Evolutionary conservation across 108 stramenopile species (phyloP).

Genomic region (Bacterosira constricta): DNA sequence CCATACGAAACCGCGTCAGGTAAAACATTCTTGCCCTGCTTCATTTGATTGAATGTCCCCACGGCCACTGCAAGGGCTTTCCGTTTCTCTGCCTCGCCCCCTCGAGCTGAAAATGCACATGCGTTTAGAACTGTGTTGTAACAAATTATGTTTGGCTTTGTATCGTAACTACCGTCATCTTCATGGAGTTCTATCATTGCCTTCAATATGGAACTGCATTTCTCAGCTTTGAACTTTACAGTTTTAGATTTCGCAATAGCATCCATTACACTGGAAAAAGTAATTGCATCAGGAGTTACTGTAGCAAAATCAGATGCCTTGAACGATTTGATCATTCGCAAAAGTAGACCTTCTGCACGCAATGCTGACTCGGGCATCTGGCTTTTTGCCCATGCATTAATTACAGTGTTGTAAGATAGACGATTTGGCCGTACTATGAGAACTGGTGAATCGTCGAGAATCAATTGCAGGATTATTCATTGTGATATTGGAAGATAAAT

Average conservation of each 20-base stretch:
- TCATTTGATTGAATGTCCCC: conserved; percentile 43
- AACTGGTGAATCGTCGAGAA: conserved; percentile 22
- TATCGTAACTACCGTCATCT: conserved; percentile 19
- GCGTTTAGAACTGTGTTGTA: conserved; percentile 78
- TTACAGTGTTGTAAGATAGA: conserved; percentile 64
- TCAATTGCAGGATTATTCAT: not conserved
- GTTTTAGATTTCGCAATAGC: conserved; percentile 67
- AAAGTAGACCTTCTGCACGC: conserved; percentile 54
- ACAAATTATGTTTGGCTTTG: conserved; percentile 55
- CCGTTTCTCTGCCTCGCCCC: conserved; percentile 45
- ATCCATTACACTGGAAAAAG: conserved; percentile 66
- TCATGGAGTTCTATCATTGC: conserved; percentile 50
- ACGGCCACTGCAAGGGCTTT: conserved; percentile 62
- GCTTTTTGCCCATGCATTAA: conserved; percentile 65
- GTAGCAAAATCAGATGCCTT: conserved; percentile 40
- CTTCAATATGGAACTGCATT: conserved; percentile 47
- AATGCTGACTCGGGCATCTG: conserved; percentile 38
- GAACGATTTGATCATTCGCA: conserved; percentile 55
- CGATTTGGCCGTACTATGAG: conserved; percentile 57
- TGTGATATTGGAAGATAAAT: not conserved
- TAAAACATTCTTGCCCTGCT: conserved; percentile 6
- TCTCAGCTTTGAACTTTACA: conserved; percentile 46
- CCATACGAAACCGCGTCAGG: conserved; percentile 75
- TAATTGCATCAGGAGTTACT: conserved; percentile 59
- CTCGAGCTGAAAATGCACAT: conserved; percentile 65